Evolutionary conservation across 176 grass and related monocot genomes (phyloP), one percentile per base, ranked within the genome.

Genomic region (maize (Zea mays)): DNA sequence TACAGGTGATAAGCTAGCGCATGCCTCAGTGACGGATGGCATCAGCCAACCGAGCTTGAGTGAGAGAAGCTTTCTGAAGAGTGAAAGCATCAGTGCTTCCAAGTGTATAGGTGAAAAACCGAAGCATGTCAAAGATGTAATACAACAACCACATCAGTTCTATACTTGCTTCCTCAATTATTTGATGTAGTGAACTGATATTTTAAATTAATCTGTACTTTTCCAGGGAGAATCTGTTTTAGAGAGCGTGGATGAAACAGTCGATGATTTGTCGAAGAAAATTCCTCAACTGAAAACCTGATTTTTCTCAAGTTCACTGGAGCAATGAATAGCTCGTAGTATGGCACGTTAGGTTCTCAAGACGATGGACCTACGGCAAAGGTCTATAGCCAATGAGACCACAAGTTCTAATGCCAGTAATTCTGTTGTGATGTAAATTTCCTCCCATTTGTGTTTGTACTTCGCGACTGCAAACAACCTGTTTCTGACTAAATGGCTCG

Each of bases 61-160:
- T 57, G 90, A 92, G 17, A 86, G 90, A 56, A 95, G 90, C 84
- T 81, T 99, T 86, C 62, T 96, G 81, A 99, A 99, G 88, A 99
- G 96, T 49, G 96, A 91, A 72, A 99, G 90, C 69, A 99, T 99
- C 68, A 93, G 96, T 12, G 96, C 96, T 69, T 99, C 96, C 73
- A 96, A 93, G 79, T 99, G 96, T 68, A 89, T 99, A 78, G 92
- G 89, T 69, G 85, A 93, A 82, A 90, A 91, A 81, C 73, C 65
- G 85, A 92, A 77, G 75, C 91, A 87, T 47, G 79, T 84, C 49
- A 79, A 70, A 73, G 86, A 95, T 69, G 96, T 99, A 89, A 99
- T 86, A 33, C 46, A 52, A n/a, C 79, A 72, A 66, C 12, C 48
- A 55, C 68, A 51, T 5, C 39, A 58, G 34, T 69, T 47, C 47